Evolutionary conservation across 2,329 filamentous ascomycete species (phyloP), one percentile per base, ranked within the genome.

Genomic region (Aspergillus floridensis): DNA sequence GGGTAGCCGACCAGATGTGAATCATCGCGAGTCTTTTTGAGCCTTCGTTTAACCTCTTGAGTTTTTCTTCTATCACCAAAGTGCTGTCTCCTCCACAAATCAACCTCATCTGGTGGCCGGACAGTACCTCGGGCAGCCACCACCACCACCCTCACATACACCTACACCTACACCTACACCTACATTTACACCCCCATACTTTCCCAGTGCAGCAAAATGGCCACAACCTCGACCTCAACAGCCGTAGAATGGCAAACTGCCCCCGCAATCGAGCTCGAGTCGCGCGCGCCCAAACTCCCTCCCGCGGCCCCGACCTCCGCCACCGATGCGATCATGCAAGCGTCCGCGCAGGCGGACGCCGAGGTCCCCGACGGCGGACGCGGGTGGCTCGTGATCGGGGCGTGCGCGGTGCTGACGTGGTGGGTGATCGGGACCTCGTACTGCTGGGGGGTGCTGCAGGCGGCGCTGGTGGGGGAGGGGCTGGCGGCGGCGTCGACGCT

Each of bases 401-500:
- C 76, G 32, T 84, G 81, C 63, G 78, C 80, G 2, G 66, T 83
- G 1, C 66, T 86, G 11, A 78, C 81, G 2, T 87, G 83, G 76
- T 85, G 82, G 83, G 78, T 81, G 54, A 79, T 83, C 52, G 85
- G 84, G 53, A 83, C 79, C 0, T 78, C 78, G 7, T 86, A 85
- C 66, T 80, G 79, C 62, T 88, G 85, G 84, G 86, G 85, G 24
- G 79, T 88, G 0, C 74, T 87, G 50, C 86, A 88, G 70, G 77
- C 78, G 4, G 84, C 80, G 0, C 77, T 88, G 1, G 80, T 86
- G 3, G 72, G 80, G 35, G 72, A 80, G 10, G 68, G 70, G 24
- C 71, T 86, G 1, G 78, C 78, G 0, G 77, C 78, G 0, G 76
- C 84, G 0, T 81, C 81, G 0, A 84, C 81, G 0, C 74, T 88